phyloP scores from a whole-genome alignment of 73 alveolate genomes.

The Paramecium pentaurelia region DNA sequence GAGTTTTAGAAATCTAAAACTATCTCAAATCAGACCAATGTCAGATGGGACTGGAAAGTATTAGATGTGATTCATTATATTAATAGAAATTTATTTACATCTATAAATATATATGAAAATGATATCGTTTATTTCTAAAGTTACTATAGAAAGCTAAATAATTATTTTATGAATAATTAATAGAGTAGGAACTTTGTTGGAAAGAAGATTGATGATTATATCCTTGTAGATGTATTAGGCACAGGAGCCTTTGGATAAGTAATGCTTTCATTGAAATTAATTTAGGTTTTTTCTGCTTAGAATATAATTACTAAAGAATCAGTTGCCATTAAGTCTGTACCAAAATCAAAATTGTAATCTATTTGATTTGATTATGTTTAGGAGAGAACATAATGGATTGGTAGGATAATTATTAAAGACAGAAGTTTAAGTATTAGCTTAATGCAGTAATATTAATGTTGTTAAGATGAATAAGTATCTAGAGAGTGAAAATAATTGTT shows the following conservation, averaged over 20 bases:
- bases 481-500: constrained; percentile 38
- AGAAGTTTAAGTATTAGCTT: background rate
- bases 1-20: background rate
- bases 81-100: background rate
- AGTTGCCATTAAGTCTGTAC: constrained; percentile 31
- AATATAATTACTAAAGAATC: background rate
- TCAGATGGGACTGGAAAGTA: background rate
- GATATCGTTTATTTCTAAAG: background rate
- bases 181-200: constrained; percentile 7
- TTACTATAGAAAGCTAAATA: background rate
- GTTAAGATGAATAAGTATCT: constrained; percentile 32
- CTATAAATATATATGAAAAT: background rate
- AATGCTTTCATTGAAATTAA: background rate
- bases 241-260: constrained; percentile 49
- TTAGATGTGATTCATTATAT: background rate
- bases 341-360: constrained; percentile 15
- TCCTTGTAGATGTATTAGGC: constrained; percentile 24
- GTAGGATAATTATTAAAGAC: constrained; percentile 38
- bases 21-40: background rate
- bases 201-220: constrained; percentile 20
- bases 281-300: background rate
- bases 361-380: background rate
- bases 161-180: background rate
- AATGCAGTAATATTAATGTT: constrained; percentile 43
- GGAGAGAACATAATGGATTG: constrained; percentile 46